Percentiles rank a stretch among this genome's conserved stretches.
Evolutionary conservation across 1,284 basidiomycete species (phyloP).

Genomic region (Cystobasidiaceae sp.): DNA sequence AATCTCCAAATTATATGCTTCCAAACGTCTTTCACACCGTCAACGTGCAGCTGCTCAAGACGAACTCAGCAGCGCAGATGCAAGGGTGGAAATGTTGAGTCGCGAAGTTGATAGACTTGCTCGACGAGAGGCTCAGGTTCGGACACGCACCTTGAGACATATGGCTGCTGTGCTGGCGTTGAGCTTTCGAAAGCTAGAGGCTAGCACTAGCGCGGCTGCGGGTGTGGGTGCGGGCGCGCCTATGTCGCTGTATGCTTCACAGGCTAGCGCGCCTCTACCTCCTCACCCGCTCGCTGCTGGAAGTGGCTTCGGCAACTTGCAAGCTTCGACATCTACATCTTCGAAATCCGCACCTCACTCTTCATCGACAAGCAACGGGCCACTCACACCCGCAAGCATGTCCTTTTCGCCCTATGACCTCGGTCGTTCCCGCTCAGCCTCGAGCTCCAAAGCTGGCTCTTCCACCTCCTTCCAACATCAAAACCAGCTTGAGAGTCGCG

Average conservation of each 20-base stretch:
- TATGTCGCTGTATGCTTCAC: too few species aligned
- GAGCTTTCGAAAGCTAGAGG: constrained; percentile 17
- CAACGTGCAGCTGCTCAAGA: constrained; percentile 15
- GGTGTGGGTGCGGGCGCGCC: not conserved
- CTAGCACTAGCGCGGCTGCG: not conserved
- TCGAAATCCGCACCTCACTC: too few species aligned
- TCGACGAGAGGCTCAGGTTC: constrained; percentile 5
- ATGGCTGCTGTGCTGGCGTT: constrained; percentile 30
- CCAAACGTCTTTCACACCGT: constrained; percentile 17
- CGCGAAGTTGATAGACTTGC: constrained; percentile 17
- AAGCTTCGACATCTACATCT: too few species aligned
- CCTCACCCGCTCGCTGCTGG: too few species aligned
- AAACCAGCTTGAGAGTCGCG: too few species aligned
- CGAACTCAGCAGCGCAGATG: constrained; percentile 3
- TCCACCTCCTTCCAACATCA: not conserved
- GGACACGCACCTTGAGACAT: constrained; percentile 14
- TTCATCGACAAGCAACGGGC: too few species aligned
- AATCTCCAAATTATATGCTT: constrained; percentile 14
- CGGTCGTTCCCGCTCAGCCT: too few species aligned
- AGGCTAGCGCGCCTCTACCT: too few species aligned
- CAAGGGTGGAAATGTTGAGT: constrained; percentile 2
- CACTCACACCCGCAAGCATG: too few species aligned
- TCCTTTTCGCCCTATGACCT: too few species aligned
- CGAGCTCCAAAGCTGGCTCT: too few species aligned
- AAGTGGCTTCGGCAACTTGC: too few species aligned